Evolutionary conservation across 225 moss, liverwort and hornwort species (phyloP).

Genomic region (Thuidium tamariscinum): DNA sequence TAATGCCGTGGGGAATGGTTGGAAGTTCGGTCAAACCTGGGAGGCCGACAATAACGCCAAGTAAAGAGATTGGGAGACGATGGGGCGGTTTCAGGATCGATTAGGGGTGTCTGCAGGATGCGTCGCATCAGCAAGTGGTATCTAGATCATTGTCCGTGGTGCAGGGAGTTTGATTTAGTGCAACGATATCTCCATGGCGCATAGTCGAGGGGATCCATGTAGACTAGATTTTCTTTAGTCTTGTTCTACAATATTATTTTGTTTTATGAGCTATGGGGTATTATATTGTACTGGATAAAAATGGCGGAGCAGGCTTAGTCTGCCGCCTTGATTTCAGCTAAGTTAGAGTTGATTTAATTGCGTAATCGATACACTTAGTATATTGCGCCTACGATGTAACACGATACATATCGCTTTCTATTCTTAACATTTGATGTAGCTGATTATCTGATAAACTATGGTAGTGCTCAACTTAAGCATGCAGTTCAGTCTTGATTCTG

Average conservation of each 20-base stretch:
- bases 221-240: neutral
- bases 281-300: neutral
- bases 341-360: neutral
- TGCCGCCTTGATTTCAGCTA: neutral
- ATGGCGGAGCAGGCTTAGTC: conserved; percentile 2
- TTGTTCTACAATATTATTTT: neutral
- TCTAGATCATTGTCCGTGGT: neutral
- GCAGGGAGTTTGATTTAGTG: neutral
- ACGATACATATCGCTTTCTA: neutral
- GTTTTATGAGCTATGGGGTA: neutral
- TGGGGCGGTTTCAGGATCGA: neutral
- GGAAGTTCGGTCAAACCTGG: conserved; percentile 23
- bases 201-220: conserved; percentile 4
- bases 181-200: neutral
- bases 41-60: neutral
- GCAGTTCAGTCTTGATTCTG: neutral
- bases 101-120: neutral
- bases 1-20: neutral
- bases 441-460: neutral
- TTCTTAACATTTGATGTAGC: neutral
- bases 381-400: neutral
- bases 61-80: neutral
- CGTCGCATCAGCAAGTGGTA: neutral
- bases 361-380: neutral
- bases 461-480: neutral